Percentiles rank a stretch among this genome's conserved stretches.
These are phyloP conservation scores for Lippia alba DNA, from an alignment of 305 asterid species.

Conservation along the genomic window DNA sequence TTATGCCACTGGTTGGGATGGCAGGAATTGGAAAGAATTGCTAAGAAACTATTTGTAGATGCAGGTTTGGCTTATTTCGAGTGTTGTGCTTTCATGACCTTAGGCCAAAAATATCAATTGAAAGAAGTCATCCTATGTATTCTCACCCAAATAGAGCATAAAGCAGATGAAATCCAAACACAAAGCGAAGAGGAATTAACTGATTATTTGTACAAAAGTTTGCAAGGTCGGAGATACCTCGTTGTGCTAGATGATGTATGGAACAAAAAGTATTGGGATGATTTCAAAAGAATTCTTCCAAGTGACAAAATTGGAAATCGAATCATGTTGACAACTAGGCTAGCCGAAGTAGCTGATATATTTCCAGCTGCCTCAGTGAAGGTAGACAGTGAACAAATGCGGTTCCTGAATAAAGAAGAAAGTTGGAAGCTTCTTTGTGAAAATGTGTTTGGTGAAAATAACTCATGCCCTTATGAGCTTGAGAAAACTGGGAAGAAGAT, in stretches of 20 bases:
- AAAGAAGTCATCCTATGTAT: not conserved
- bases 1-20: not conserved
- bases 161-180: not conserved
- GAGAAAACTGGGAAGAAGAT: too few relatives aligned
- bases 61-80: not conserved
- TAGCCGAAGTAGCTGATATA: not conserved
- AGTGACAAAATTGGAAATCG: not conserved
- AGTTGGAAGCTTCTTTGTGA: too few relatives aligned
- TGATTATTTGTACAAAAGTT: not conserved
- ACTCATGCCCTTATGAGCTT: too few relatives aligned
- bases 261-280: not conserved
- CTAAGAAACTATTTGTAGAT: not conserved
- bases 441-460: too few relatives aligned
- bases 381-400: too few relatives aligned
- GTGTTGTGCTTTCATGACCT: not conserved
- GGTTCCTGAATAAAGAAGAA: too few relatives aligned
- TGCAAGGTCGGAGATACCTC: not conserved
- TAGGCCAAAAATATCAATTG: too few relatives aligned
- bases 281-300: not conserved
- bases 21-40: not conserved
- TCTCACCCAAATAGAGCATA: not conserved
- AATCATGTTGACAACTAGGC: not conserved
- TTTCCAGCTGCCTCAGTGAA: too few relatives aligned
- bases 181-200: not conserved
- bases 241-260: constrained; percentile 29